A percentile compares a stretch with the other conserved stretches of the same genome.
phyloP scores from a whole-genome alignment of 192 early-diverging fungal species.

The Chytriomyces sp. region DNA sequence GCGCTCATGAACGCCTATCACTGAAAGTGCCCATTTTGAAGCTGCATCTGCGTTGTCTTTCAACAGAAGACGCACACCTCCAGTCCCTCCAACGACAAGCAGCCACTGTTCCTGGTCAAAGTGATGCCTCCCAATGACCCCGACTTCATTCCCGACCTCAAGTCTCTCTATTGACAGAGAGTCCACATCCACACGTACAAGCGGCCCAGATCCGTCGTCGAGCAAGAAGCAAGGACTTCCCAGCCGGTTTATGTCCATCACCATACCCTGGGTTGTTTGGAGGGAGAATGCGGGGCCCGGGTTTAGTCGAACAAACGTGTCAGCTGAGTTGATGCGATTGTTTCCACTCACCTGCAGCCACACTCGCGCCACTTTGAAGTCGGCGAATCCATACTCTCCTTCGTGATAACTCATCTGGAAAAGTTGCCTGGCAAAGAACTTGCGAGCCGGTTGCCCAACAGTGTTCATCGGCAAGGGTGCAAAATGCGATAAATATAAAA shows the following conservation, averaged over 20 bases:
- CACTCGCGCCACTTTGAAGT: neutral
- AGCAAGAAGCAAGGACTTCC: neutral
- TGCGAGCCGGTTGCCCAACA: slow-evolving; percentile 2
- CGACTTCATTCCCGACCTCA: slow-evolving; percentile 8
- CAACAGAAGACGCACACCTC: slow-evolving; percentile 1
- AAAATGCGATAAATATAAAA: neutral
- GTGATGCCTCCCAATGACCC: slow-evolving; percentile 4
- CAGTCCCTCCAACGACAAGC: neutral
- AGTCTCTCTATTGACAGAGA: neutral
- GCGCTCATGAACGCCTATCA: slow-evolving; percentile 3
- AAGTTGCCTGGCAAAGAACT: slow-evolving; percentile 26
- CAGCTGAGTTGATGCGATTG: neutral
- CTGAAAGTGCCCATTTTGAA: neutral
- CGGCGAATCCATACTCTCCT: slow-evolving; percentile 12
- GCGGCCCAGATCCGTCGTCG: slow-evolving; percentile 6
- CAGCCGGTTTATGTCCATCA: neutral
- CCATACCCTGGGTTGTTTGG: neutral
- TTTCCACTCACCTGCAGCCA: slow-evolving; percentile 13
- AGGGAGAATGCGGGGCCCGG: too few relatives aligned
- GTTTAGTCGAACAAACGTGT: neutral
- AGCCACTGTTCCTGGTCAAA: neutral
- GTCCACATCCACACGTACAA: neutral
- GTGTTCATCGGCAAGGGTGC: neutral
- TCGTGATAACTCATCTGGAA: neutral
- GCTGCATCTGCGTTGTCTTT: slow-evolving; percentile 1